Percentiles rank a stretch among this genome's conserved stretches.
These are phyloP conservation scores for Cadophora sp. DNA, from an alignment of 2,329 filamentous ascomycete genomes.

Conservation along the genomic window DNA sequence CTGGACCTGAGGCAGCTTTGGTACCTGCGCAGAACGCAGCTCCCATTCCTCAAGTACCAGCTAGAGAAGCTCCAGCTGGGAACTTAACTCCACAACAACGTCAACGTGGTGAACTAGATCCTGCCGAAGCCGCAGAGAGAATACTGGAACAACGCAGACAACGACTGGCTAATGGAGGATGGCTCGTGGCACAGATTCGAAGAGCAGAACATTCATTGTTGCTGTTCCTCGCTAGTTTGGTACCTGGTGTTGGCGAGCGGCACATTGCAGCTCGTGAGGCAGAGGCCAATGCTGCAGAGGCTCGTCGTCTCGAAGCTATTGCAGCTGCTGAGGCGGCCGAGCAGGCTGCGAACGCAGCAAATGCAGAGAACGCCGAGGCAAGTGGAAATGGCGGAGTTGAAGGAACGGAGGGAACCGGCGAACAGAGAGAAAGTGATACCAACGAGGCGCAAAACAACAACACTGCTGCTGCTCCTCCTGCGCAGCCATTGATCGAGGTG, in stretches of 20 bases:
- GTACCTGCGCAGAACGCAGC: constrained; percentile 45
- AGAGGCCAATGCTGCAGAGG: constrained; percentile 42
- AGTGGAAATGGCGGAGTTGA: constrained; percentile 5
- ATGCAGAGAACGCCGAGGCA: constrained; percentile 4
- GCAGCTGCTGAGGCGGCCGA: constrained; percentile 37
- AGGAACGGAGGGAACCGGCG: constrained; percentile 1
- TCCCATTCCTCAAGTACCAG: constrained; percentile 37
- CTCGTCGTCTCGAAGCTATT: constrained; percentile 37
- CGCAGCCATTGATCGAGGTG: constrained; percentile 32
- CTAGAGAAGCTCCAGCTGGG: constrained; percentile 17
- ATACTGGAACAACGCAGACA: constrained; percentile 55
- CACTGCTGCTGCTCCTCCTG: constrained; percentile 21
- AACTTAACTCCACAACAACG: constrained; percentile 19
- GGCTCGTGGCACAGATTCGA: constrained; percentile 58
- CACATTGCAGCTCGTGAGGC: constrained; percentile 57
- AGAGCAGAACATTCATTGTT: constrained; percentile 65
- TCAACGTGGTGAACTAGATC: constrained; percentile 49
- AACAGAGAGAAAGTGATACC: constrained; percentile 8
- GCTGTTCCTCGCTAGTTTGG: constrained; percentile 70
- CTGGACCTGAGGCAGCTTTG: constrained; percentile 48
- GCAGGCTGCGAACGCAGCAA: constrained; percentile 24
- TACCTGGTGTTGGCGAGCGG: constrained; percentile 69
- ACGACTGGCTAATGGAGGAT: constrained; percentile 52
- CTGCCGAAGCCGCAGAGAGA: constrained; percentile 60
- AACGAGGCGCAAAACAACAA: constrained; percentile 20